These are phyloP conservation scores for Echites panduratus DNA, from an alignment of 257 asterid species.

Conservation along the genomic window DNA sequence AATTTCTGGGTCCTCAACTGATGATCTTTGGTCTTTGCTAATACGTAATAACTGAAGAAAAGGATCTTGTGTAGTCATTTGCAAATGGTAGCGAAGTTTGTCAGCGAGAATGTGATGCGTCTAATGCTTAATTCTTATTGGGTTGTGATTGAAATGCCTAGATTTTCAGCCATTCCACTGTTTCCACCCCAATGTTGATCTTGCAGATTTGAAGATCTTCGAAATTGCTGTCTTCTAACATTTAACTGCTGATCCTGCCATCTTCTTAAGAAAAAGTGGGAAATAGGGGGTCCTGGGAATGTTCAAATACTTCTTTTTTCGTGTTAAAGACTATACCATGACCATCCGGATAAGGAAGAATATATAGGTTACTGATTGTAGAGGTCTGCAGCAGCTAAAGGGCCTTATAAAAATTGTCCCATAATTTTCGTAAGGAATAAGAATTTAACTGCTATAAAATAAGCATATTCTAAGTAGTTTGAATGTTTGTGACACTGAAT, in stretches of 20 bases:
- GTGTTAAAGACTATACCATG: neutral
- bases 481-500: neutral
- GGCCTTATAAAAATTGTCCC: neutral
- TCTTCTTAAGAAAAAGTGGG: neutral
- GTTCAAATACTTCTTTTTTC: conserved; percentile 1
- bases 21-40: neutral
- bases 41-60: neutral
- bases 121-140: neutral
- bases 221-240: neutral
- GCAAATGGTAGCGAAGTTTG: neutral
- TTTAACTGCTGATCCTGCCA: neutral
- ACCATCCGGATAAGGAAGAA: conserved; percentile 10
- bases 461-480: neutral
- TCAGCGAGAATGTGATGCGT: neutral
- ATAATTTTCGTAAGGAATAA: neutral
- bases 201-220: neutral
- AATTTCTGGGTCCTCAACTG: neutral
- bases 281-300: conserved; percentile 1
- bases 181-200: neutral
- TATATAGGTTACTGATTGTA: neutral
- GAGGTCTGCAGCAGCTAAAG: conserved; percentile 1
- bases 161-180: neutral
- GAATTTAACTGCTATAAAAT: no score
- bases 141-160: neutral
- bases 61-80: neutral